Base-by-base conservation (phyloP, 1,284 basidiomycete genomes). In the Cryptococcus depauperatus region DNA sequence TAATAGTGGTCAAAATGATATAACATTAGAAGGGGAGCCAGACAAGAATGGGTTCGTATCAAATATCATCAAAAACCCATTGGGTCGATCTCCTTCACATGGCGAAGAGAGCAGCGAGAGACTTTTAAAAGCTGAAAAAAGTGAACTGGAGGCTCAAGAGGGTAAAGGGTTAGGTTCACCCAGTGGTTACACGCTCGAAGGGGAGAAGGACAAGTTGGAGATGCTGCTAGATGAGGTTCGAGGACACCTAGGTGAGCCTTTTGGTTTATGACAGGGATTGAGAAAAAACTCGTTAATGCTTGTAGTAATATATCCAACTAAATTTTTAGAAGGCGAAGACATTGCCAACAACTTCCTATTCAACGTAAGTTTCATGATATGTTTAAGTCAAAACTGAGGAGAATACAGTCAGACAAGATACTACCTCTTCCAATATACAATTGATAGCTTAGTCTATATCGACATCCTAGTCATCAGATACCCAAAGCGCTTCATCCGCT, bases 131-230 rank as follows among this genome's bases (percentile, higher is more conserved):
- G 14, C 37, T 13, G 37, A 46, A 14, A 28, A 30, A 18, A 23
- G 27, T 21, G 34, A 35, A 16, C 37, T 35, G 23, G 42, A 34
- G 13, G 27, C 43, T 23, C 44, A 35, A 16, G 26, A 23, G 43
- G 35, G 32, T 35, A 58, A 56, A 28, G 57, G 64, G 33, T 59
- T 62, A 14, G 66, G 75, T 2, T 77, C 75, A 50, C 78, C 80
- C 2, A 69, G 77, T 11, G 82, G 83, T 46, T 80, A 85, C 1
- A 85, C 87, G 52, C 81, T 84, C 43, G 81, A 82, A 56, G 82
- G 82, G 76, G 89, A 93, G 60, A 70, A 80, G 51, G 84, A 84
- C 30, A 84, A 88, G 63, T 93, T 95, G 89, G 90, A 93, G 69
- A 76, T 76, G 43, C 66, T 89, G 30, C 65, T 96, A 49, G 74